Conservation (phyloP, 2,329 filamentous ascomycete species). For the Arachnomyces sp. region DNA sequence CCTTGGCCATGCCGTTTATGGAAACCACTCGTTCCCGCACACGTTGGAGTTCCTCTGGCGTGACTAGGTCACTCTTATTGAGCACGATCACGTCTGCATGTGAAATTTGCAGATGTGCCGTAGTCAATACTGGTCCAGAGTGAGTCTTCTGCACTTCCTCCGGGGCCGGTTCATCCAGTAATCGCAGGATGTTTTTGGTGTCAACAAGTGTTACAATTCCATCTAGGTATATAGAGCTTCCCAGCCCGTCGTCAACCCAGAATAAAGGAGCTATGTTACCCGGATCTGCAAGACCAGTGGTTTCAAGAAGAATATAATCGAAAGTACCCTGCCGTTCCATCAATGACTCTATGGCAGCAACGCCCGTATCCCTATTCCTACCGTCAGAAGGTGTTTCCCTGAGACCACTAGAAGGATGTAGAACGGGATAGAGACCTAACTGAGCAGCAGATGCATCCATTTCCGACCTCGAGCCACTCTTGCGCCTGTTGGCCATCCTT, state of each 20-base stretch:
- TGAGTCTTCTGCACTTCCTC: conserved; percentile 29
- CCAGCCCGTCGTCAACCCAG: conserved; percentile 94
- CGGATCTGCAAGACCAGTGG: conserved; percentile 88
- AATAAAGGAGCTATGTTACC: conserved; percentile 94
- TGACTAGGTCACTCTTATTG: conserved; percentile 87
- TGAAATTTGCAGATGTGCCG: conserved; percentile 91
- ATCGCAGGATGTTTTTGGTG: conserved; percentile 80
- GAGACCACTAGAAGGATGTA: not conserved
- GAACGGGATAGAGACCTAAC: conserved; percentile 61
- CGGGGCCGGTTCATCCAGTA: conserved; percentile 60
- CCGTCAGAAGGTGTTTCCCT: conserved; percentile 9
- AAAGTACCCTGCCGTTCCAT: conserved; percentile 93
- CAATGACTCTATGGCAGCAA: conserved; percentile 87
- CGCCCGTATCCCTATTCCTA: conserved; percentile 66
- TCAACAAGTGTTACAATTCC: conserved; percentile 95
- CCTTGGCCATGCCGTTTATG: conserved; percentile 83
- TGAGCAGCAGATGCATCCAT: conserved; percentile 95
- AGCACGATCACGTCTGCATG: conserved; percentile 92
- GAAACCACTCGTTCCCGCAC: conserved; percentile 67
- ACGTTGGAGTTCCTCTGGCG: conserved; percentile 56
- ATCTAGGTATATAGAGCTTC: conserved; percentile 91
- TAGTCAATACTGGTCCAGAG: conserved; percentile 68
- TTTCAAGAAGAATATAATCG: conserved; percentile 96
- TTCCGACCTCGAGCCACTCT: conserved; percentile 93
- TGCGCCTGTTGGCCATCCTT: conserved; percentile 74